These are phyloP conservation scores for Hamigera avellanea DNA, from an alignment of 495 filamentous ascomycete species.

Conservation along the genomic window DNA sequence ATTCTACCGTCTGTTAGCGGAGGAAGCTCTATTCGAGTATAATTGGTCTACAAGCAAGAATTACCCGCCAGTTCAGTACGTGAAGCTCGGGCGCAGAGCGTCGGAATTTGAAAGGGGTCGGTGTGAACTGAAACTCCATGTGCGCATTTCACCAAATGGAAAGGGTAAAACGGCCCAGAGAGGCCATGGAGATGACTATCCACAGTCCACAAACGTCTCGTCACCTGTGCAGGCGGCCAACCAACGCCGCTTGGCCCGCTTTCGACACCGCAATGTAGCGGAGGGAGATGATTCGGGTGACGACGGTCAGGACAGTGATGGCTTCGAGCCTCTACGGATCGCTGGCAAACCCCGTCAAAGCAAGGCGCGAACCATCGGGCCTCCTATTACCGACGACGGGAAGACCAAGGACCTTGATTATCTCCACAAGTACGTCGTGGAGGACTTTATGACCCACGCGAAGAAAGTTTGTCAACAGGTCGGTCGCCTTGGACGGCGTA, in stretches of 20 bases:
- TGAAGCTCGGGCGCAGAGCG: slow-evolving; percentile 44
- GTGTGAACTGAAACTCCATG: slow-evolving; percentile 44
- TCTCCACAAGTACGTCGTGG: slow-evolving; percentile 51
- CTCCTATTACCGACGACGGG: slow-evolving; percentile 62
- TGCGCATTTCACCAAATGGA: slow-evolving; percentile 40
- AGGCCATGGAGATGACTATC: slow-evolving; percentile 24
- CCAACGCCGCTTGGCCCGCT: slow-evolving; percentile 29
- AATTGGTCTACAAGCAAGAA: slow-evolving; percentile 44
- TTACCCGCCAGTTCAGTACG: slow-evolving; percentile 51
- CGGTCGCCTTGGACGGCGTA: too few species aligned
- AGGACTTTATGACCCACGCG: slow-evolving; percentile 52
- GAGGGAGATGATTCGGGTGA: slow-evolving; percentile 28
- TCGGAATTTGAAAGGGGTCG: slow-evolving; percentile 38
- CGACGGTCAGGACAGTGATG: slow-evolving; percentile 44
- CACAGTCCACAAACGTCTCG: slow-evolving; percentile 72
- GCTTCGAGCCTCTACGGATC: slow-evolving; percentile 48
- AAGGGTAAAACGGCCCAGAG: slow-evolving; percentile 27
- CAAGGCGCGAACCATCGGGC: slow-evolving; percentile 37
- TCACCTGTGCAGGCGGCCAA: slow-evolving; percentile 59
- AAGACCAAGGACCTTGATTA: slow-evolving; percentile 48
- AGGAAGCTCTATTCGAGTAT: slow-evolving; percentile 47
- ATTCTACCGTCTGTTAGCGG: slow-evolving; percentile 49
- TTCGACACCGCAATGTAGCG: slow-evolving; percentile 6
- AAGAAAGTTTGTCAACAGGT: slow-evolving; percentile 50
- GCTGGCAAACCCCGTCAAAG: slow-evolving; percentile 25